Base-by-base conservation (phyloP, 2,329 filamentous ascomycete species). In the Neopestalotiopsis sp. region DNA sequence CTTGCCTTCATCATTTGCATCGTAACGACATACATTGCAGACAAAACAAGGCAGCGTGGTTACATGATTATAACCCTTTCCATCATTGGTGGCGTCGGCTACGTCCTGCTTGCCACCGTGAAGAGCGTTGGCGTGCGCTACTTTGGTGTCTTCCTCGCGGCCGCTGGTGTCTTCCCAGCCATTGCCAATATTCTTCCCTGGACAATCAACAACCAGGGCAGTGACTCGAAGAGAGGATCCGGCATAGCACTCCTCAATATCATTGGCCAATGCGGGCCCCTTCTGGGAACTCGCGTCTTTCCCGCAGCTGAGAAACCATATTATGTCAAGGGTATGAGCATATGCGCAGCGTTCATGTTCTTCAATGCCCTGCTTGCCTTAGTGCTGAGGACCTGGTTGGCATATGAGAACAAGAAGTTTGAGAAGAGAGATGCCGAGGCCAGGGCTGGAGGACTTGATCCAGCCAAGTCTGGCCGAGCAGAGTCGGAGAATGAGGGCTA, bases 131-230 rank as follows among this genome's bases (percentile, higher is more conserved):
- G 71, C 2, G 76, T 79, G 24, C 79, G 82, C 4, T 85, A 85
- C 68, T 75, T 79, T 1, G 81, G 80, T 10, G 80, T 84, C 4
- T 85, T 80, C 72, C 74, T 85, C 75, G 88, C 89, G 5, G 87
- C 89, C 0, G 84, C 83, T 1, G 89, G 90, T 12, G 85, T 92
- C 42, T 94, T 93, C 74, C 89, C 91, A 0, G 85, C 86, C 17
- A 91, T 93, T 71, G 87, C 88, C 1, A 90, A 93, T 73, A 90
- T 92, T 28, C 82, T 94, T 17, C 89, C 91, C 0, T 94, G 91
- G 91, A 76, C 75, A 17, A 79, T 90, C 42, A 90, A 92, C 76
- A 93, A 93, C 76, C 90, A 92, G 77, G 90, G 90, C 14, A 88
- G 84, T 49, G 90, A 92, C 74, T 90, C 89, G 0, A 87, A 89